A percentile compares a stretch with the other conserved stretches of the same genome.
These are phyloP conservation scores for Colletotrichum sp. DNA, from an alignment of 2,329 filamentous ascomycete species.

Conservation along the genomic window DNA sequence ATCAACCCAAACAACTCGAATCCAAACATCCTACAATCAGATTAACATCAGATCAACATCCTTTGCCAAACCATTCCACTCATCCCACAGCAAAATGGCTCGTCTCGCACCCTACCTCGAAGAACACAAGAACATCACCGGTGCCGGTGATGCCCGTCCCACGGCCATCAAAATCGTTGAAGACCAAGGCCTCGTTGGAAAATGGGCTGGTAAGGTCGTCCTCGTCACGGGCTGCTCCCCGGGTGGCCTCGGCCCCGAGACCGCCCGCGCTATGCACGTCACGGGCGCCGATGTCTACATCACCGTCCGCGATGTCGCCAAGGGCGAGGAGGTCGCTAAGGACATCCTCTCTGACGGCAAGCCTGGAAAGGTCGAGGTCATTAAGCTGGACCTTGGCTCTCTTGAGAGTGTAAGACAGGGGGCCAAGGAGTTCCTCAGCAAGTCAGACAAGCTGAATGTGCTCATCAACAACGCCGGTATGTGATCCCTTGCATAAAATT, in stretches of 20 bases:
- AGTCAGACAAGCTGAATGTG: conserved; percentile 21
- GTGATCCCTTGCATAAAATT: not conserved
- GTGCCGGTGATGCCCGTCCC: conserved; percentile 24
- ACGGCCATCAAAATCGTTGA: conserved; percentile 22
- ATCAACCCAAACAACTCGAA: not conserved
- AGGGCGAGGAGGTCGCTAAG: conserved; percentile 12
- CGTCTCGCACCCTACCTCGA: conserved; percentile 13
- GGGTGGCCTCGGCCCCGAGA: conserved; percentile 47
- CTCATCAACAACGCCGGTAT: conserved; percentile 29
- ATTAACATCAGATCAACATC: not conserved
- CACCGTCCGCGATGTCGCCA: conserved; percentile 8
- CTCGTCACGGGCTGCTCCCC: conserved; percentile 42
- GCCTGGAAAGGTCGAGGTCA: conserved; percentile 31
- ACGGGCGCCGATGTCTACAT: conserved; percentile 18
- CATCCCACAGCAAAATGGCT: not conserved
- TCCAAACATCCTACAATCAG: not conserved
- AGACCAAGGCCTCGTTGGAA: conserved; percentile 20
- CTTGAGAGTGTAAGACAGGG: conserved; percentile 32
- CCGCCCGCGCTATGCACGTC: conserved; percentile 29
- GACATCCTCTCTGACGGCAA: conserved; percentile 17
- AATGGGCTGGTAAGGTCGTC: conserved; percentile 13
- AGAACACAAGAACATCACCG: conserved; percentile 1
- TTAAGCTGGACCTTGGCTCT: conserved; percentile 35
- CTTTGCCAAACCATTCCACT: not conserved
- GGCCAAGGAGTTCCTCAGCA: conserved; percentile 24